A percentile compares a stretch with the other conserved stretches of the same genome.
These are phyloP conservation scores for Globisporangium perplexum DNA, from an alignment of 352 stramenopile genomes.

Conservation along the genomic window DNA sequence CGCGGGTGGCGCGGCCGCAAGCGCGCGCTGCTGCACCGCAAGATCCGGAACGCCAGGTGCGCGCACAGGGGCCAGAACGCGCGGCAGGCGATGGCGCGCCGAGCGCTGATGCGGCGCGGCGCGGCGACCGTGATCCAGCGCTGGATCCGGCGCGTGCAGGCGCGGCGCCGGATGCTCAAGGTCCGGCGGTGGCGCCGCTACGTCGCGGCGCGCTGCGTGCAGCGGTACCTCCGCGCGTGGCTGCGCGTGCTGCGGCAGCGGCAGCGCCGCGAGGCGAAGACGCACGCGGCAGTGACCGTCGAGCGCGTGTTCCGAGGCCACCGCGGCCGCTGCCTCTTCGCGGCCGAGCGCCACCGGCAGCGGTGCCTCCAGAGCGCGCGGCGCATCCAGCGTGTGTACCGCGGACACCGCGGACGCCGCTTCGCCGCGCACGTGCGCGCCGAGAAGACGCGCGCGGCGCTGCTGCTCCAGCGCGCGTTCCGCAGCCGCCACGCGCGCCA, in stretches of 20 bases:
- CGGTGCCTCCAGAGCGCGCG: conserved; percentile 19
- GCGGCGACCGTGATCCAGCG: conserved; percentile 40
- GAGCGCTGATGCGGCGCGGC: conserved; percentile 35
- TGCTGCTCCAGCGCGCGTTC: conserved; percentile 41
- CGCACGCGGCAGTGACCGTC: conserved; percentile 26
- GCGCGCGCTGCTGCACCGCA: conserved; percentile 53
- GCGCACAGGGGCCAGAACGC: conserved; percentile 51
- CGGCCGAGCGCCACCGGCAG: conserved; percentile 21
- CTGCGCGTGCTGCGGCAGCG: conserved; percentile 26
- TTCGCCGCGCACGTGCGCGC: conserved; percentile 16
- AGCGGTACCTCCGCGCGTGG: conserved; percentile 49
- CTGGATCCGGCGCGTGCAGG: conserved; percentile 38
- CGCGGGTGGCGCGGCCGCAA: conserved; percentile 45
- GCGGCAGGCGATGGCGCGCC: conserved; percentile 37
- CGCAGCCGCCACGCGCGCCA: conserved; percentile 33
- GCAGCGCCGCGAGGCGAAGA: conserved; percentile 29
- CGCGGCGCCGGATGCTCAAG: conserved; percentile 33
- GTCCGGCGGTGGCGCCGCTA: conserved; percentile 36
- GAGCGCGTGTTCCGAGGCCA: conserved; percentile 47
- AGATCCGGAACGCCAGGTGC: conserved; percentile 51
- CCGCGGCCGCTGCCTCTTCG: conserved; percentile 22
- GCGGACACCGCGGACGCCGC: conserved; percentile 26
- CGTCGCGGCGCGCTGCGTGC: conserved; percentile 37
- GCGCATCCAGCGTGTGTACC: conserved; percentile 41
- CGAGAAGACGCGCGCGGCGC: conserved; percentile 30